phyloP scores from a whole-genome alignment of 208 protist species.

The Phytomonas sp. region DNA sequence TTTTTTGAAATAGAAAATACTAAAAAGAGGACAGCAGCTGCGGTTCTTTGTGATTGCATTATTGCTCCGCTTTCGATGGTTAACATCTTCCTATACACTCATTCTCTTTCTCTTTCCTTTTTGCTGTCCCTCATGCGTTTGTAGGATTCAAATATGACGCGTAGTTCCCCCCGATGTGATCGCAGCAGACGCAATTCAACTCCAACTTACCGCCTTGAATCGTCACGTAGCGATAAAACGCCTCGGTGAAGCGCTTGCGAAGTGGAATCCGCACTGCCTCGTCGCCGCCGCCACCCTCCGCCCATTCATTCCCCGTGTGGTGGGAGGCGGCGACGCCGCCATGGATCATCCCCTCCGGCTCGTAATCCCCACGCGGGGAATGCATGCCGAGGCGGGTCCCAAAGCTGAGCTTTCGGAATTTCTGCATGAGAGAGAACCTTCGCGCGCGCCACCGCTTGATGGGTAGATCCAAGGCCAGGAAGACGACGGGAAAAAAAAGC shows the following conservation, averaged over 20 bases:
- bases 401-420: constrained; percentile 81
- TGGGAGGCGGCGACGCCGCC: constrained; percentile 9
- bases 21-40: neutral
- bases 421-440: constrained; percentile 81
- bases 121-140: constrained; percentile 9
- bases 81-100: neutral
- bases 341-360: constrained; percentile 34
- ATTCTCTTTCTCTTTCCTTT: constrained; percentile 1
- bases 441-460: constrained; percentile 78
- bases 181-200: constrained; percentile 86
- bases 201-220: constrained; percentile 70
- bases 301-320: constrained; percentile 8
- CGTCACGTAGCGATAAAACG: constrained; percentile 71
- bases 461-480: constrained; percentile 65
- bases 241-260: constrained; percentile 46
- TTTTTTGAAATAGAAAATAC: too few relatives aligned
- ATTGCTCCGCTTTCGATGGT: neutral
- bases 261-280: constrained; percentile 11
- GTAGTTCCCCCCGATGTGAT: constrained; percentile 85
- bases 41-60: too few relatives aligned
- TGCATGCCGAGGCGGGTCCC: constrained; percentile 89
- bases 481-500: constrained; percentile 53
- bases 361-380: constrained; percentile 84
- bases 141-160: constrained; percentile 58
- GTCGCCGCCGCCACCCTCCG: constrained; percentile 4